Base-by-base conservation (phyloP, 2,329 filamentous ascomycete genomes). In the Ophiocordyceps unilateralis region DNA sequence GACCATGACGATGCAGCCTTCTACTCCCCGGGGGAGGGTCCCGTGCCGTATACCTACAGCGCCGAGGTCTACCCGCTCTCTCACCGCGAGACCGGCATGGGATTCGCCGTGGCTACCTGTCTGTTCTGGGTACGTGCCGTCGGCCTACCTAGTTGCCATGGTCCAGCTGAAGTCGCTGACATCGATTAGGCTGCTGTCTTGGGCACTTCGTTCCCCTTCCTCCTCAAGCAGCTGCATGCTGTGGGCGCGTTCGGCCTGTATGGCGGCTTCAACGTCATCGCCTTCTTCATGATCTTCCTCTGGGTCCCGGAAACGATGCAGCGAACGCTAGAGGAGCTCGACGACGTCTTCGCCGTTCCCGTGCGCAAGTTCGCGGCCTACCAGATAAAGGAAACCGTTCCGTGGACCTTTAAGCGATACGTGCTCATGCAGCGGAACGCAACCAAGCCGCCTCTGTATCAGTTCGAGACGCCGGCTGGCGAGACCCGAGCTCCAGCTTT, bases 21-120 rank as follows among this genome's bases (percentile, higher is more conserved):
- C 50, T 81, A 81, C 58, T 78, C 73, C 0, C 74, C 76, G 0
- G 77, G 76, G 17, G 75, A 79, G 58, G 76, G 76, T 0, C 68
- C 74, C 0, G 74, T 79, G 0, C 74, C 74, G 0, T 79, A 76
- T 55, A 69, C 70, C 17, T 78, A 78, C 61, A 69, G 64, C 0
- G 74, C 76, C 4, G 76, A 80, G 52, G 74, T 78, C 12, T 80
- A 77, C 55, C 76, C 76, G 1, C 67, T 80, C 0, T 74, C 71
- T 2, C 74, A 79, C 55, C 64, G 76, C 47, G 76, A 79, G 54
- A 66, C 77, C 5, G 76, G 76, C 30, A 80, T 81, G 76, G 66
- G 65, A 0, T 77, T 70, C 59, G 73, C 74, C 5, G 75, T 79
- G 1, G 72, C 74, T 2, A 77, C 73, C 1, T 74, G 71, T 50